phyloP scores from a whole-genome alignment of 164 flowering plant species.

The Magnolia changhungtana region DNA sequence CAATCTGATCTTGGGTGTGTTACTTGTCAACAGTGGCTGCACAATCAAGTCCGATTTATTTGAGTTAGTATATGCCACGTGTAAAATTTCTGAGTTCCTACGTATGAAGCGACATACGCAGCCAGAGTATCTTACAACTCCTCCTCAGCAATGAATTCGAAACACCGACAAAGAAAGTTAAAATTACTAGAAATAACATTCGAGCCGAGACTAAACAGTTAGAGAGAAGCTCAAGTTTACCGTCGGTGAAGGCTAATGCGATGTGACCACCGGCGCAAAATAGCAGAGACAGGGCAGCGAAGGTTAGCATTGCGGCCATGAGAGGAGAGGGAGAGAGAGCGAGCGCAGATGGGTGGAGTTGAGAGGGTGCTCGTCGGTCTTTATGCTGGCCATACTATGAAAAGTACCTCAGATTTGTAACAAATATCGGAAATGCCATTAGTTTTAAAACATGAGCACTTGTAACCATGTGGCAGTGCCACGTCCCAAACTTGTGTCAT shows the following conservation, averaged over 20 bases:
- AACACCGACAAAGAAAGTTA: no score
- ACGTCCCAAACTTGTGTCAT: no score
- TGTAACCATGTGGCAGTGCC: background rate
- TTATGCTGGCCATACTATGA: conserved; percentile 4
- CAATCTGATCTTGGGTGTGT: no score
- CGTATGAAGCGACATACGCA: no score
- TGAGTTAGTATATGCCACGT: no score
- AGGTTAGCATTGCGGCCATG: conserved; percentile 15
- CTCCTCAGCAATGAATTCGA: no score
- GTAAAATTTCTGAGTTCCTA: no score
- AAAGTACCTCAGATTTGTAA: background rate
- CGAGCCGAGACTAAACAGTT: no score
- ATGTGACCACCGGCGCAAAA: conserved; percentile 30
- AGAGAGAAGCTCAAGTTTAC: conserved; percentile 24
- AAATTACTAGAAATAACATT: no score
- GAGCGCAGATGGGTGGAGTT: background rate
- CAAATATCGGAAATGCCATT: conserved; percentile 15
- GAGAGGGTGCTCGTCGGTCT: conserved; percentile 13
- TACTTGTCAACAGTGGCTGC: no score
- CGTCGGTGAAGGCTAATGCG: conserved; percentile 33
- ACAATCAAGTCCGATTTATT: no score
- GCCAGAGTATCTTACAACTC: no score
- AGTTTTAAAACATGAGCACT: background rate
- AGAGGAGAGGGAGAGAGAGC: background rate
- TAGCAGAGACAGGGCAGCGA: conserved; percentile 27